Conservation (phyloP, 192 early-diverging fungal species). For the Rhizophagus prolifer region DNA sequence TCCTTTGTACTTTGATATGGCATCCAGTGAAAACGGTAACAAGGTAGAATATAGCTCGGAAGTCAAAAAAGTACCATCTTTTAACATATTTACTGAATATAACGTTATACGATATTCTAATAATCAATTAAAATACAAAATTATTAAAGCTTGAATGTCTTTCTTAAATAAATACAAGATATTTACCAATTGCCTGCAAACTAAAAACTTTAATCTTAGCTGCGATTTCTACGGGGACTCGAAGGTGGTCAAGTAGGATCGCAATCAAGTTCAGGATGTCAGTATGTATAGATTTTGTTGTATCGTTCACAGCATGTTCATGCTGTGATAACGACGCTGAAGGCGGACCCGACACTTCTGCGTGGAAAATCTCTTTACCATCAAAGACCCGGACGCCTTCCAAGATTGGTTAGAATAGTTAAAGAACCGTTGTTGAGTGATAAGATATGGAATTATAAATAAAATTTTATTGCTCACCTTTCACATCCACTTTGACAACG, state of each 20-base stretch:
- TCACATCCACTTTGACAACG: slow-evolving; percentile 19
- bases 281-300: slow-evolving; percentile 23
- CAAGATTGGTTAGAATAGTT: background rate
- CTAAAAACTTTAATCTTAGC: slow-evolving; percentile 29
- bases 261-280: slow-evolving; percentile 29
- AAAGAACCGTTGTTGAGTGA: background rate
- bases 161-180: slow-evolving; percentile 21
- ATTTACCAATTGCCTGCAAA: slow-evolving; percentile 23
- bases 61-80: slow-evolving; percentile 24
- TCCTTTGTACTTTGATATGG: slow-evolving; percentile 22
- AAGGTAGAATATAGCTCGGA: slow-evolving; percentile 28
- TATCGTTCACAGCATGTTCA: slow-evolving; percentile 3
- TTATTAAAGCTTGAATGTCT: slow-evolving; percentile 4
- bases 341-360: slow-evolving; percentile 18
- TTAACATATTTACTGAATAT: slow-evolving; percentile 21
- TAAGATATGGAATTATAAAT: background rate
- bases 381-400: slow-evolving; percentile 7
- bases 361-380: slow-evolving; percentile 21
- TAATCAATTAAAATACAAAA: slow-evolving; percentile 20
- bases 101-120: slow-evolving; percentile 31
- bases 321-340: background rate
- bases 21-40: slow-evolving; percentile 28
- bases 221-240: background rate
- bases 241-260: slow-evolving; percentile 18
- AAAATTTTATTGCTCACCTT: slow-evolving; percentile 22